These are phyloP conservation scores for Lophiotrema nucula DNA, from an alignment of 495 filamentous ascomycete genomes.

Conservation along the genomic window DNA sequence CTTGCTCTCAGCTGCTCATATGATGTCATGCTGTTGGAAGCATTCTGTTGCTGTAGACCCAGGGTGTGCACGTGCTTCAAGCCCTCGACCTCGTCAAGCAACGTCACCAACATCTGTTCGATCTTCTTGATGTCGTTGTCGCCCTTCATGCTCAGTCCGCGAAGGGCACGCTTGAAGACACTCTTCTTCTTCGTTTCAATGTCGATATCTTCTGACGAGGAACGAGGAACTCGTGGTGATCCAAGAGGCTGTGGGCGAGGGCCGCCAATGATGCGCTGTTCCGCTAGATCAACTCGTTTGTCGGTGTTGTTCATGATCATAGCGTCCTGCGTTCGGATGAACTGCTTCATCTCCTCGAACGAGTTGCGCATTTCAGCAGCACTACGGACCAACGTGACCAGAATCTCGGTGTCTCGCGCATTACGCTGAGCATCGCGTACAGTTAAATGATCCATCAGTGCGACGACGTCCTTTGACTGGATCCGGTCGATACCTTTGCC, in stretches of 20 bases:
- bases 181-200: constrained; percentile 76
- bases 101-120: constrained; percentile 90
- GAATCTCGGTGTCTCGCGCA: constrained; percentile 92
- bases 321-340: constrained; percentile 82
- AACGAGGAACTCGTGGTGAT: constrained; percentile 53
- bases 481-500: constrained; percentile 89
- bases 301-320: constrained; percentile 79
- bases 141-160: constrained; percentile 81
- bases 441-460: constrained; percentile 97
- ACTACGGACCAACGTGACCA: constrained; percentile 89
- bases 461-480: constrained; percentile 94
- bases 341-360: constrained; percentile 93
- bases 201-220: constrained; percentile 64
- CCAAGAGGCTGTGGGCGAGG: constrained; percentile 79
- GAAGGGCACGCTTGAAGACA: constrained; percentile 86
- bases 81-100: constrained; percentile 86
- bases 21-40: constrained; percentile 43
- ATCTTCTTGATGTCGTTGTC: constrained; percentile 85
- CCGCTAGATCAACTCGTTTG: constrained; percentile 78
- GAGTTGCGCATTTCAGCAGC: constrained; percentile 97
- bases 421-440: constrained; percentile 96
- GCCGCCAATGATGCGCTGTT: constrained; percentile 77
- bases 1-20: constrained; percentile 57
- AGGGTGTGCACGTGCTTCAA: constrained; percentile 62
- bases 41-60: constrained; percentile 36